Conservation (phyloP, 1,284 basidiomycete species). For the Pascua sp. region DNA sequence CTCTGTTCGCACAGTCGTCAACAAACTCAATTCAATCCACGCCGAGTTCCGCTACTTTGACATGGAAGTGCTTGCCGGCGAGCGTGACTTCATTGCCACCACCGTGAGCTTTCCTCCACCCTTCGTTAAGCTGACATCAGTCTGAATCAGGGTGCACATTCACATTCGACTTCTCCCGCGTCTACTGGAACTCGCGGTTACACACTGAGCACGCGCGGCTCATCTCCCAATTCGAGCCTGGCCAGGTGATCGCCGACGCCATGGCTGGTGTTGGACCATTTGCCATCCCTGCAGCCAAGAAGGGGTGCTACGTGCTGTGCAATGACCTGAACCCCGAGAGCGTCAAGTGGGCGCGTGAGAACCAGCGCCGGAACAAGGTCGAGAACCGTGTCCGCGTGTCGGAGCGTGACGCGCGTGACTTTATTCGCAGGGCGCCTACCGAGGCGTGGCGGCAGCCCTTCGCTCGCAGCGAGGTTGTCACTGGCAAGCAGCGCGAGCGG, state of each 20-base stretch:
- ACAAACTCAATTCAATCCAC: constrained; percentile 88
- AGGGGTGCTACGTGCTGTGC: constrained; percentile 79
- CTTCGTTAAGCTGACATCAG: constrained; percentile 48
- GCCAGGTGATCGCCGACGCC: constrained; percentile 79
- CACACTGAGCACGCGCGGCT: constrained; percentile 87
- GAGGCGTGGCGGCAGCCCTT: constrained; percentile 65
- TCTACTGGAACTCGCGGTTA: constrained; percentile 97
- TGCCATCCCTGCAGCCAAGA: constrained; percentile 85
- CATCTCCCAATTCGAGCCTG: constrained; percentile 63
- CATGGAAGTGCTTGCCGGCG: constrained; percentile 95
- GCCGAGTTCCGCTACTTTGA: constrained; percentile 87
- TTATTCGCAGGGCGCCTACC: constrained; percentile 63
- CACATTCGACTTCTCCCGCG: constrained; percentile 88
- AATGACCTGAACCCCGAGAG: constrained; percentile 94
- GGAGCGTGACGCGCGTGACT: constrained; percentile 79
- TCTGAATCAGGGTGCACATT: constrained; percentile 80
- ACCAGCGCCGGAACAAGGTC: constrained; percentile 71
- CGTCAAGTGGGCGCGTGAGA: constrained; percentile 70
- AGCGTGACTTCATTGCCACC: constrained; percentile 76
- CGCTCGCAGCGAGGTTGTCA: constrained; percentile 39
- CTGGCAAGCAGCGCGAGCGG: constrained; percentile 23
- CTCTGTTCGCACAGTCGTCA: constrained; percentile 81
- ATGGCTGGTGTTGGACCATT: constrained; percentile 99
- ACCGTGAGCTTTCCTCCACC: constrained; percentile 59
- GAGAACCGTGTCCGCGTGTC: constrained; percentile 62